Evolutionary conservation across 169 alveolate genomes (phyloP).

Genomic region (Babesia sp.): DNA sequence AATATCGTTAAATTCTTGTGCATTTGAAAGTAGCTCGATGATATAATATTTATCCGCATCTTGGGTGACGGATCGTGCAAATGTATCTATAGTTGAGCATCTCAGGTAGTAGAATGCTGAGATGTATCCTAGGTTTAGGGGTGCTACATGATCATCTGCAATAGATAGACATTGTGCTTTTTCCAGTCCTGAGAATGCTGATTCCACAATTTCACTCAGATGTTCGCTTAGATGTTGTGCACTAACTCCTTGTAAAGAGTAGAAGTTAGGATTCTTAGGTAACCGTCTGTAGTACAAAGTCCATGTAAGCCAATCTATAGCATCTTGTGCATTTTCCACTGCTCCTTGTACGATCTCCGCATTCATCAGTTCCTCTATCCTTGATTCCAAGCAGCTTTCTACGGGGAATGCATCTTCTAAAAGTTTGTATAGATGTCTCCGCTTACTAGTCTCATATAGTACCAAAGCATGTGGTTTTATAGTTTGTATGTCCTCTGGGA

Average conservation of each 20-base stretch:
- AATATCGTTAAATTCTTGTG: conserved; percentile 70
- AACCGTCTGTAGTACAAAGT: conserved; percentile 97
- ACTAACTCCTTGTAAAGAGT: conserved; percentile 92
- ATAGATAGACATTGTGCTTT: conserved; percentile 91
- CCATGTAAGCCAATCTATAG: conserved; percentile 99
- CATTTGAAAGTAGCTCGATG: conserved; percentile 47
- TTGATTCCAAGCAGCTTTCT: conserved; percentile 94
- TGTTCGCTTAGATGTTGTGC: conserved; percentile 92
- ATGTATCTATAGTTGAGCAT: conserved; percentile 76
- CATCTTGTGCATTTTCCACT: conserved; percentile 94
- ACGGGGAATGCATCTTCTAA: conserved; percentile 96
- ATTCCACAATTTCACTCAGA: conserved; percentile 94
- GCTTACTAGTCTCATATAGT: conserved; percentile 86
- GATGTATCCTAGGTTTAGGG: conserved; percentile 82
- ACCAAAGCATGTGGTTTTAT: conserved; percentile 61
- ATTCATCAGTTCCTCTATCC: conserved; percentile 92
- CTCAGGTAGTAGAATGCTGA: conserved; percentile 76
- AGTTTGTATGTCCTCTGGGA: conserved; percentile 68
- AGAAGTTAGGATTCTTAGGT: conserved; percentile 98
- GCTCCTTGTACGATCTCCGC: conserved; percentile 96
- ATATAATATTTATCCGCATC: conserved; percentile 23
- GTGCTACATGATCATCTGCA: conserved; percentile 60
- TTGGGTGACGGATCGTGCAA: conserved; percentile 55
- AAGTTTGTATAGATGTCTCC: conserved; percentile 93
- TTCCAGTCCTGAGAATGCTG: conserved; percentile 59